These are phyloP conservation scores for Neurospora sp. DNA, from an alignment of 495 filamentous ascomycete genomes.

Conservation along the genomic window DNA sequence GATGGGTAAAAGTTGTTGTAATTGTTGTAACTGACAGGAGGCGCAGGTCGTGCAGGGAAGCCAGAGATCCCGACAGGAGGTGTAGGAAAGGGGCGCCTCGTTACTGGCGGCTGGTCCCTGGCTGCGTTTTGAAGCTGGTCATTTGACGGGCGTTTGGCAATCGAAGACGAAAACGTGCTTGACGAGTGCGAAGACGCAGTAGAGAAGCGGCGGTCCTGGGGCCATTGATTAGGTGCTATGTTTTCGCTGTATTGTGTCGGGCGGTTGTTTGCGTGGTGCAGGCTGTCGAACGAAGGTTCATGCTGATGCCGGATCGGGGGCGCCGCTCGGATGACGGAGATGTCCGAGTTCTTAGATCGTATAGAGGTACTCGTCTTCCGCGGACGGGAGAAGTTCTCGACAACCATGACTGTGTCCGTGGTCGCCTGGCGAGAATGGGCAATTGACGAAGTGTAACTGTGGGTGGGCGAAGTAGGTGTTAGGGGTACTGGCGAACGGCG, in stretches of 20 bases:
- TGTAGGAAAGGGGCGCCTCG: not conserved
- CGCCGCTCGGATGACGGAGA: conserved; percentile 19
- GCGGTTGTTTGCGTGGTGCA: conserved; percentile 14
- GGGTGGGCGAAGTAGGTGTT: conserved; percentile 5
- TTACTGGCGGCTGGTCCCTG: conserved; percentile 1
- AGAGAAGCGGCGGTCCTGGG: conserved; percentile 30
- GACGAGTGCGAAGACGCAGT: conserved; percentile 36
- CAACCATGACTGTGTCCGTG: conserved; percentile 13
- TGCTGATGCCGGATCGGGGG: conserved; percentile 13
- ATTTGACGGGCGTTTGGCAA: conserved; percentile 24
- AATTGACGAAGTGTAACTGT: not conserved
- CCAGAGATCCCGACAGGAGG: not conserved
- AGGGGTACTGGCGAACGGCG: conserved; percentile 7
- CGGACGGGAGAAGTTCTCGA: conserved; percentile 45
- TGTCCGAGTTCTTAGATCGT: conserved; percentile 27
- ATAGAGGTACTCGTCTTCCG: conserved; percentile 32
- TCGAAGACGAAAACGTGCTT: conserved; percentile 28
- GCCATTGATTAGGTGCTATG: conserved; percentile 17
- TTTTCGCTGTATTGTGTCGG: conserved; percentile 8
- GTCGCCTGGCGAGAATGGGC: conserved; percentile 2
- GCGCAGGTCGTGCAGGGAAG: not conserved
- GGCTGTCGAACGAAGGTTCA: conserved; percentile 18
- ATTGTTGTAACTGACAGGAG: not conserved
- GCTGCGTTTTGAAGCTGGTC: conserved; percentile 16
- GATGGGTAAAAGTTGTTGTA: not conserved